Conservation (phyloP, 495 filamentous ascomycete genomes). For the Penicilliopsis zonata region DNA sequence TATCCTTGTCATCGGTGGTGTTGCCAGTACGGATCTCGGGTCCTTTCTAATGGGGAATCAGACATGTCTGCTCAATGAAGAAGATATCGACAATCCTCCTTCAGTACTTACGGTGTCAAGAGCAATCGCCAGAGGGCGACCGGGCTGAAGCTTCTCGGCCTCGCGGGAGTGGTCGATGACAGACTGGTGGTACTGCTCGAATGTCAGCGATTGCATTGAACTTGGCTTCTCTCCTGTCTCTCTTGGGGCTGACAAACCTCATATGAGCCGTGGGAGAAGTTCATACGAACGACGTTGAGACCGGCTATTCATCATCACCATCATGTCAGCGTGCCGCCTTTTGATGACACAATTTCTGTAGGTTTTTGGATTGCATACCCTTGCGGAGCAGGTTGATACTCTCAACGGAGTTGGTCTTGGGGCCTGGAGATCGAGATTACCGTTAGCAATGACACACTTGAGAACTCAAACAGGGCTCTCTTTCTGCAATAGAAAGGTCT, state of each 20-base stretch:
- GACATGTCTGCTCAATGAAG: not conserved
- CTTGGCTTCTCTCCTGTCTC: not conserved
- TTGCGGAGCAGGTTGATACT: conserved; percentile 86
- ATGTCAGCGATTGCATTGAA: conserved; percentile 7
- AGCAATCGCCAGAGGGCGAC: conserved; percentile 89
- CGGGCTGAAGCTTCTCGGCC: conserved; percentile 61
- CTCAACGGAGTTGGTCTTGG: conserved; percentile 97
- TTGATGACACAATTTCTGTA: too few relatives aligned
- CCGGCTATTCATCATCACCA: conserved; percentile 42
- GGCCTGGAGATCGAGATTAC: conserved; percentile 36
- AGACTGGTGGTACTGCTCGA: conserved; percentile 66
- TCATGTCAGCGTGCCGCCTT: too few relatives aligned
- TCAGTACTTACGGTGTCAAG: conserved; percentile 63
- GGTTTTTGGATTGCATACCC: conserved; percentile 38
- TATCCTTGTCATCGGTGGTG: conserved; percentile 70
- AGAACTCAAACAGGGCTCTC: not conserved
- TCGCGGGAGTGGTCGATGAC: conserved; percentile 89
- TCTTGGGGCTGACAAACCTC: conserved; percentile 44
- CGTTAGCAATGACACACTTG: not conserved
- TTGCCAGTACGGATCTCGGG: conserved; percentile 97
- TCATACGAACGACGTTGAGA: conserved; percentile 97
- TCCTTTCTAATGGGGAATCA: conserved; percentile 79
- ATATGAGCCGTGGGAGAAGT: conserved; percentile 96
- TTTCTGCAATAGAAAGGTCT: not conserved
- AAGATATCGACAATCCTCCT: conserved; percentile 2